Percentiles rank a stretch among this genome's conserved stretches.
Evolutionary conservation across 306 rosid genomes (phyloP).

Genomic region (Inga oerstediana): DNA sequence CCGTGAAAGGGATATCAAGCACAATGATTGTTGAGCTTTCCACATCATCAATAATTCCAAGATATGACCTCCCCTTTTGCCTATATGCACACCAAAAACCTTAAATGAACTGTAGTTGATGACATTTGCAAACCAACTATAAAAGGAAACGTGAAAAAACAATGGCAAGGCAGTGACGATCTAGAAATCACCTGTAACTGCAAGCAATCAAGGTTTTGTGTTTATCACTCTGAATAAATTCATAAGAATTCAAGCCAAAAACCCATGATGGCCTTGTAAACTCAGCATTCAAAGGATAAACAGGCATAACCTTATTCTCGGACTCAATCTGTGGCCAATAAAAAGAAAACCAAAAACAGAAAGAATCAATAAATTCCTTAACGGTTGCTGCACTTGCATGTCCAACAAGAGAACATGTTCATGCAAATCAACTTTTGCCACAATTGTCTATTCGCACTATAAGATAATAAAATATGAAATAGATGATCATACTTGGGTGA

Average conservation of each 20-base stretch:
- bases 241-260: constrained; percentile 86
- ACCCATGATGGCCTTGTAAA: constrained; percentile 85
- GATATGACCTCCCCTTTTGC: constrained; percentile 79
- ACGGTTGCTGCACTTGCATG: not conserved
- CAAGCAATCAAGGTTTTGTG: constrained; percentile 67
- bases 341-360: constrained; percentile 14
- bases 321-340: constrained; percentile 68
- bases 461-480: not conserved
- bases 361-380: constrained; percentile 4
- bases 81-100: constrained; percentile 48
- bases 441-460: not conserved
- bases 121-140: not conserved
- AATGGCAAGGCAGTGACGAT: constrained; percentile 15
- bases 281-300: constrained; percentile 81
- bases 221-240: constrained; percentile 51
- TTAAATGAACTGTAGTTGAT: constrained; percentile 13
- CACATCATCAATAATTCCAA: constrained; percentile 73
- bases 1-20: constrained; percentile 85
- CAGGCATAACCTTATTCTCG: constrained; percentile 63
- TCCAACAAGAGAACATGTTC: constrained; percentile 21
- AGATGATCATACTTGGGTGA: not conserved
- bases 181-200: constrained; percentile 70
- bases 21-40: constrained; percentile 54
- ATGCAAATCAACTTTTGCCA: constrained; percentile 27
- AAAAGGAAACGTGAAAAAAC: constrained; percentile 20